These are phyloP conservation scores for Anacardium occidentale DNA, from an alignment of 345 rosid species.

Conservation along the genomic window DNA sequence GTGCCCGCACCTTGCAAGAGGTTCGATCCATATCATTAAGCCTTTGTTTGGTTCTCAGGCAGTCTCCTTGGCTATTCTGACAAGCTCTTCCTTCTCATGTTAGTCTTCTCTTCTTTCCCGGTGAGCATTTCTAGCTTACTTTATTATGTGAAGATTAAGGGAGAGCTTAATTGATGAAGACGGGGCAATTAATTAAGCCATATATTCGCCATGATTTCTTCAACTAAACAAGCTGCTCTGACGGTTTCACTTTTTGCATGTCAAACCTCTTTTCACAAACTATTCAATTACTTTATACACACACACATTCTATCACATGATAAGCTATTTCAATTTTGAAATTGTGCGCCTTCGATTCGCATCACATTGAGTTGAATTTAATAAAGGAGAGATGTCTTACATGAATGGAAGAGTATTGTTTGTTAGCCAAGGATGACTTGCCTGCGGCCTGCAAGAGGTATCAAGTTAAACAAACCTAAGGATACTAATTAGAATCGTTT, in stretches of 20 bases:
- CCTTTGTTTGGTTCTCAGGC: background rate
- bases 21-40: background rate
- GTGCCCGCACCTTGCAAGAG: slow-evolving; percentile 10
- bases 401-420: slow-evolving; percentile 35
- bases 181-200: too few relatives aligned
- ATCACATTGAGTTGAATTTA: background rate
- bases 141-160: too few relatives aligned
- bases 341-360: background rate
- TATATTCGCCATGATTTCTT: too few relatives aligned
- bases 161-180: too few relatives aligned
- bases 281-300: too few relatives aligned
- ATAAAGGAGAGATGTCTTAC: slow-evolving; percentile 29
- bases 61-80: slow-evolving; percentile 8
- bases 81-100: slow-evolving; percentile 1
- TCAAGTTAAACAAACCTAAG: background rate
- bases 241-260: too few relatives aligned
- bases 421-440: slow-evolving; percentile 44
- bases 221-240: too few relatives aligned
- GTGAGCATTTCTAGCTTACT: background rate
- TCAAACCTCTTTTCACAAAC: slow-evolving; percentile 19
- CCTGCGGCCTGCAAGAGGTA: slow-evolving; percentile 18
- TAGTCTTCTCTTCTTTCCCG: slow-evolving; percentile 3
- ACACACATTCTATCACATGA: too few relatives aligned
- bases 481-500: background rate
- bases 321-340: too few relatives aligned